A percentile compares a stretch with the other conserved stretches of the same genome.
Evolutionary conservation across 176 grass and related monocot genomes (phyloP).

Genomic region (Microstegium vimineum): DNA sequence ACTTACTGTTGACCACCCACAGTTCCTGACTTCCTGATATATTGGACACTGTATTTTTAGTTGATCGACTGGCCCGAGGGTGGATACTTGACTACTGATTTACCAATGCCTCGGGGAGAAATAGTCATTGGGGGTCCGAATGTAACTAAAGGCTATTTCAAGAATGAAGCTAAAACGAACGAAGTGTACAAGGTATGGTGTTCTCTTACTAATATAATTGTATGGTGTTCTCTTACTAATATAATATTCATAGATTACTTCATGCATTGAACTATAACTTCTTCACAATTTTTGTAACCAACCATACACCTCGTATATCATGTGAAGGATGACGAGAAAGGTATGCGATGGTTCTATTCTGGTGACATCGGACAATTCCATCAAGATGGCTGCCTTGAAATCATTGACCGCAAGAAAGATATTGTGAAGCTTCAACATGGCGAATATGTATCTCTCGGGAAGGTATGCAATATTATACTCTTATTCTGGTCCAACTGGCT

Average conservation of each 20-base stretch:
- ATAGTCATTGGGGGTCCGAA: constrained; percentile 92
- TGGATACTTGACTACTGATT: constrained; percentile 80
- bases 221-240: too few species aligned
- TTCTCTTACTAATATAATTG: constrained; percentile 1
- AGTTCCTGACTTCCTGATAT: constrained; percentile 33
- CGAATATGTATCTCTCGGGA: constrained; percentile 96
- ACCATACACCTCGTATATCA: constrained; percentile 2
- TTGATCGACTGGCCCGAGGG: constrained; percentile 87
- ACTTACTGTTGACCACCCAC: not conserved
- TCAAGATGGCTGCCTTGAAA: constrained; percentile 93
- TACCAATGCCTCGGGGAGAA: constrained; percentile 89
- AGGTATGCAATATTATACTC: constrained; percentile 52
- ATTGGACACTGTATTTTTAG: constrained; percentile 43
- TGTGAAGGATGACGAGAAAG: constrained; percentile 73
- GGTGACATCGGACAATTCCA: constrained; percentile 88
- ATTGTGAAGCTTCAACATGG: constrained; percentile 98
- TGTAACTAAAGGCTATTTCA: constrained; percentile 92
- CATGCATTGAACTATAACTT: not conserved
- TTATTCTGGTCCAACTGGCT: constrained; percentile 19
- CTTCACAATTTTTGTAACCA: constrained; percentile 6
- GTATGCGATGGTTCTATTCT: constrained; percentile 90
- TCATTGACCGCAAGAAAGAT: constrained; percentile 97
- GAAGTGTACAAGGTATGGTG: constrained; percentile 84
- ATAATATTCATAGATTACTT: not conserved
- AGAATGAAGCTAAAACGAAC: constrained; percentile 87